phyloP scores from a whole-genome alignment of 768 basidiomycete genomes.

The Pleurotus ostreatus region DNA sequence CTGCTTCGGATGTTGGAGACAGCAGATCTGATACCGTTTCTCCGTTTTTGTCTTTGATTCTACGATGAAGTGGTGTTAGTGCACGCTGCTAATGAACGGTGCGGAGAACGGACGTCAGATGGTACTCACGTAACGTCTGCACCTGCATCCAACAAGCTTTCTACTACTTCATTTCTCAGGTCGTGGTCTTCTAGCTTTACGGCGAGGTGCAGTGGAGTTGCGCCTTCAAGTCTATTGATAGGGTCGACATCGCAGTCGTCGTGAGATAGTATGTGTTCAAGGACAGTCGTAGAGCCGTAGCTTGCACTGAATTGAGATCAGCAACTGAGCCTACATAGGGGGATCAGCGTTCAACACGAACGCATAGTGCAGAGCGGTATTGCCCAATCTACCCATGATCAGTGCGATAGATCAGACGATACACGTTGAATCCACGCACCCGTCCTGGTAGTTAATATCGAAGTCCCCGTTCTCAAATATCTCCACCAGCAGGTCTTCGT shows the following conservation, averaged over 20 bases:
- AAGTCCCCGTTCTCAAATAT: constrained; percentile 53
- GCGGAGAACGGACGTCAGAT: neutral
- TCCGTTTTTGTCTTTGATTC: constrained; percentile 71
- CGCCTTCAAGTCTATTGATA: constrained; percentile 60
- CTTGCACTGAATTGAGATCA: constrained; percentile 34
- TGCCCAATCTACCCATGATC: constrained; percentile 52
- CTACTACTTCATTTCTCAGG: constrained; percentile 49
- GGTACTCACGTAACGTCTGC: constrained; percentile 60
- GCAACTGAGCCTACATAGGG: neutral
- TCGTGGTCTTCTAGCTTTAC: constrained; percentile 51
- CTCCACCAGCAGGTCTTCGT: constrained; percentile 62
- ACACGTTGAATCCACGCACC: constrained; percentile 43
- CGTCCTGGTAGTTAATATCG: constrained; percentile 76
- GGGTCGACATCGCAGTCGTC: constrained; percentile 83
- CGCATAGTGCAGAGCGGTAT: constrained; percentile 80
- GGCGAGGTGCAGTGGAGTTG: constrained; percentile 80
- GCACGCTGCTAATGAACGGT: neutral
- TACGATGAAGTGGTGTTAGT: constrained; percentile 18
- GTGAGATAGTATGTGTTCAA: constrained; percentile 69
- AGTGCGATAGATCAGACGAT: neutral
- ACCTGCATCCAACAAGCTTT: constrained; percentile 73
- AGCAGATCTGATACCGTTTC: constrained; percentile 54
- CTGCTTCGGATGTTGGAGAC: constrained; percentile 32
- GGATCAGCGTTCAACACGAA: constrained; percentile 27
- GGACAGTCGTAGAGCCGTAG: constrained; percentile 54